Evolutionary conservation across 208 protist species (phyloP).

Genomic region (Wallacemonas collosoma): DNA sequence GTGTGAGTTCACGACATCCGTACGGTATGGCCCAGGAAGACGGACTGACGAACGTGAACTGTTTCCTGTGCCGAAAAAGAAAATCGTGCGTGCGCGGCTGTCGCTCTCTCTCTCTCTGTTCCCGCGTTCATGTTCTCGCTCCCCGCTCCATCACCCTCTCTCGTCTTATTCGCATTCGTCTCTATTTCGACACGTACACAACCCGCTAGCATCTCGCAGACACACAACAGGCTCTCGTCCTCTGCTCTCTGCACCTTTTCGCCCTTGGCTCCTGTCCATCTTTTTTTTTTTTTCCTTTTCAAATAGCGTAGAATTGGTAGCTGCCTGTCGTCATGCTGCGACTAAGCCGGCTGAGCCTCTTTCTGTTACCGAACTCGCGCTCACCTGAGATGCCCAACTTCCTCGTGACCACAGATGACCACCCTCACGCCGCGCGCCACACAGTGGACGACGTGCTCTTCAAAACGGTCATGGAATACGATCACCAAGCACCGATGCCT

Average conservation of each 20-base stretch:
- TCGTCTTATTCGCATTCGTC: neutral
- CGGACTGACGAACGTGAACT: no score
- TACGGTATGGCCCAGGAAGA: no score
- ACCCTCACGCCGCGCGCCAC: neutral
- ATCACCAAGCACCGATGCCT: conserved; percentile 29
- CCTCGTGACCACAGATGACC: conserved; percentile 16
- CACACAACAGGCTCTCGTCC: conserved; percentile 1
- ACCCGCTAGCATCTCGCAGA: neutral
- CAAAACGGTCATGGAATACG: conserved; percentile 54
- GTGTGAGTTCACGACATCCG: no score
- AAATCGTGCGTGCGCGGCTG: neutral
- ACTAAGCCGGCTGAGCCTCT: conserved; percentile 6
- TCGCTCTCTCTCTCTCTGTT: conserved; percentile 5
- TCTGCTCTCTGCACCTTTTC: conserved; percentile 1
- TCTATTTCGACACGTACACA: neutral
- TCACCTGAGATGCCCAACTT: conserved; percentile 27
- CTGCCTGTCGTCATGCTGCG: conserved; percentile 23
- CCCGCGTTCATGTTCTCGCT: no score
- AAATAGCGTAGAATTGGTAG: neutral
- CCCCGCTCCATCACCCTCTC: neutral
- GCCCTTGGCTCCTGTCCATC: neutral
- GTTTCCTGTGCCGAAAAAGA: no score
- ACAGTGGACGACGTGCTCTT: conserved; percentile 26
- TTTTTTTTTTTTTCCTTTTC: conserved; percentile 24
- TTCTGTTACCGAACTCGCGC: conserved; percentile 17